Conservation (phyloP, 495 filamentous ascomycete species). For the Rhypophila decipiens region DNA sequence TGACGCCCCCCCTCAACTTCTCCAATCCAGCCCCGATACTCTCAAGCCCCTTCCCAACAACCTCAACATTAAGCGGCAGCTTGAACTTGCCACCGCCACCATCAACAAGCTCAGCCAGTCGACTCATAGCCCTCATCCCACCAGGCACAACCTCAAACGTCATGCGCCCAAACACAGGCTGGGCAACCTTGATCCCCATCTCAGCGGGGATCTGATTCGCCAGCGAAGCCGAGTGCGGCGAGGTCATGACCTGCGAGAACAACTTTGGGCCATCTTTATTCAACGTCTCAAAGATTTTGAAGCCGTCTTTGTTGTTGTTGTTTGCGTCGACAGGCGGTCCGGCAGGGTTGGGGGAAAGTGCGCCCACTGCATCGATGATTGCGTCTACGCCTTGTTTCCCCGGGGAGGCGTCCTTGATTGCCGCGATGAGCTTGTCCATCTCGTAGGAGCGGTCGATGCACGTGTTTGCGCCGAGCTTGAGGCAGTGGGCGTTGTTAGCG, state of each 20-base stretch:
- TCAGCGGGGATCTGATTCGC: slow-evolving; percentile 20
- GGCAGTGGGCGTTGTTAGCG: slow-evolving; percentile 22
- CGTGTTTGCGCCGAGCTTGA: slow-evolving; percentile 25
- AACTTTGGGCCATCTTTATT: slow-evolving; percentile 25
- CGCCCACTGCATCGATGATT: slow-evolving; percentile 30
- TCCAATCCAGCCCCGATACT: slow-evolving; percentile 23
- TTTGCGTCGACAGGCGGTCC: slow-evolving; percentile 15
- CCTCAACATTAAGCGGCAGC: slow-evolving; percentile 18
- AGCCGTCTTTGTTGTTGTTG: too few species aligned
- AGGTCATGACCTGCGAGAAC: slow-evolving; percentile 30
- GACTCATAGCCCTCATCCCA: slow-evolving; percentile 8
- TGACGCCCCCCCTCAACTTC: slow-evolving; percentile 23
- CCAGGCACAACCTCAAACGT: slow-evolving; percentile 11
- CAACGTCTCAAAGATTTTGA: slow-evolving; percentile 15
- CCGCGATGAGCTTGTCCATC: slow-evolving; percentile 8
- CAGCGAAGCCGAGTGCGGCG: slow-evolving; percentile 10
- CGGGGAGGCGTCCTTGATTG: slow-evolving; percentile 25
- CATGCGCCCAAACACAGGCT: slow-evolving; percentile 16
- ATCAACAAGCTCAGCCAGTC: slow-evolving; percentile 17
- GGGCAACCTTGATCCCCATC: too few species aligned
- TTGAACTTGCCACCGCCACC: slow-evolving; percentile 19
- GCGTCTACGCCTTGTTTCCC: slow-evolving; percentile 31
- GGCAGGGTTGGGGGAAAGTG: too few species aligned
- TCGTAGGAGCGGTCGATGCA: slow-evolving; percentile 24
- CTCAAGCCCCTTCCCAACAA: slow-evolving; percentile 28